These are phyloP conservation scores for Corrigiola litoralis DNA, from an alignment of 179 eudicot species.

Conservation along the genomic window DNA sequence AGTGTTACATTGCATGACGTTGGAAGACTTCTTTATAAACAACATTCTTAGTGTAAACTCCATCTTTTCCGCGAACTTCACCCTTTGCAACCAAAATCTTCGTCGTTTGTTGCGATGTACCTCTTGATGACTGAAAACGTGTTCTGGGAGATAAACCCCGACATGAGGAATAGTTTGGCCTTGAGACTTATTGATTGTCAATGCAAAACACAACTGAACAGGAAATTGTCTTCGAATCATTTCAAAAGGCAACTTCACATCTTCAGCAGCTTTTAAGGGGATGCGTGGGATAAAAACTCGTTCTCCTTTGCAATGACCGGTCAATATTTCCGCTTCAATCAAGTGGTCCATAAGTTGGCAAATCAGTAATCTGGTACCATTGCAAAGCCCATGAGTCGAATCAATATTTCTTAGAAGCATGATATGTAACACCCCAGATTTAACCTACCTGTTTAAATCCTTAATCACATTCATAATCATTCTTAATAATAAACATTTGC, in stretches of 20 bases:
- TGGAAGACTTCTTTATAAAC: neutral
- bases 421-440: too few relatives aligned
- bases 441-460: too few relatives aligned
- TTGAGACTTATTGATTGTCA: neutral
- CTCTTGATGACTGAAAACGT: conserved; percentile 3
- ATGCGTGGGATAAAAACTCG: neutral
- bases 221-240: neutral
- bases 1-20: too few relatives aligned
- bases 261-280: neutral
- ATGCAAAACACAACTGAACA: neutral
- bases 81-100: neutral
- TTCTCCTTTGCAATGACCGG: neutral
- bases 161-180: neutral
- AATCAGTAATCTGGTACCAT: neutral
- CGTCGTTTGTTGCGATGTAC: neutral
- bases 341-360: neutral
- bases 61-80: neutral
- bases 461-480: too few relatives aligned
- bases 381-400: neutral
- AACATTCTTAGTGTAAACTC: neutral
- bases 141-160: neutral
- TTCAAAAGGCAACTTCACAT: neutral
- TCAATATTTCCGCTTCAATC: neutral
- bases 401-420: neutral
- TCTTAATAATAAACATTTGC: too few relatives aligned